Base-by-base conservation (phyloP, 2,329 filamentous ascomycete genomes). In the Endoconidiophora laricicola region DNA sequence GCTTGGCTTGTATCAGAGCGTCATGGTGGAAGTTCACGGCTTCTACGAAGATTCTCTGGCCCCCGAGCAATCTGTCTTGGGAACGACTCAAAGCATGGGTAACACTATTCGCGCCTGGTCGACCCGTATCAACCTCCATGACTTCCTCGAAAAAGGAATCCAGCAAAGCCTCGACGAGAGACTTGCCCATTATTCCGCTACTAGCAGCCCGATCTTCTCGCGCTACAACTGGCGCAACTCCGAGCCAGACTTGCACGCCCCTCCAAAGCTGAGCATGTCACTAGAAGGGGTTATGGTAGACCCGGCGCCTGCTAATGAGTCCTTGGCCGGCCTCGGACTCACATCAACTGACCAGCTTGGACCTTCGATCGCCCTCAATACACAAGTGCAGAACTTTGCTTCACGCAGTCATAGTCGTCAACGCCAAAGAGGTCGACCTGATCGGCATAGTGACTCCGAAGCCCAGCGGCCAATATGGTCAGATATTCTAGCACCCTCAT, bases 1-100 rank as follows among this genome's bases (percentile, higher is more conserved):
- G 0, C 55, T 79, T 20, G 62, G 65, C 36, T 65, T 79, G 1
- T 68, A 72, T 42, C 65, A 69, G 20, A 69, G 70, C 42, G 72
- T 79, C 37, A 71, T 69, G 46, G 66, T 80, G 2, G 76, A 80
- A 55, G 62, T 68, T 0, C 65, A 67, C 44, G 76, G 76, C 0
- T 81, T 80, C 57, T 80, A 78, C 50, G 73, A 78, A 44, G 74
- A 79, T 44, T 60, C 65, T 0, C 64, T 69, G 5, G 60, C 60
- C 2, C 60, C 12, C n/a, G 44, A 16, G 43, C 45, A 9, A 9
- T 20, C 22, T 43, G 14, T 20, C 9, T 4, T 14, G 22, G 39
- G 7, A 43, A 48, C 10, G 36, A 45, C 36, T 14, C 49, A n/a
- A 20, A 48, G 60, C 26, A 54, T 20, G 18, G 55, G 57, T 12